Conservation (phyloP, 1,284 basidiomycete genomes). For the Ustilago cynodontis region DNA sequence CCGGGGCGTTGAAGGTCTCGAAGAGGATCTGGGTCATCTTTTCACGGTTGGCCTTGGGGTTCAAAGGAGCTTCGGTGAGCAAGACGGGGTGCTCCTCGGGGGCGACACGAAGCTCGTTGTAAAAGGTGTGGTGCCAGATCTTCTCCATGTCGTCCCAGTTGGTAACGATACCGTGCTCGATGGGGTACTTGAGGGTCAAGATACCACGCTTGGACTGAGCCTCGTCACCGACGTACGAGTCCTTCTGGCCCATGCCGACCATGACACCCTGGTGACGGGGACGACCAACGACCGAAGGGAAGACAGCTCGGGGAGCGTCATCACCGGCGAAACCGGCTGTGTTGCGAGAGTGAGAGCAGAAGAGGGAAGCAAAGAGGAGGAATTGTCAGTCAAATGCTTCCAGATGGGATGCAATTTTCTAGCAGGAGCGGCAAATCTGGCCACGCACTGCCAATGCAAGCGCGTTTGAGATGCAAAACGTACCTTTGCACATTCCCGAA, state of each 20-base stretch:
- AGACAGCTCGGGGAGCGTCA: conserved; percentile 82
- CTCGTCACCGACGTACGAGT: conserved; percentile 77
- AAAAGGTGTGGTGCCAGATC: conserved; percentile 71
- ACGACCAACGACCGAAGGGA: conserved; percentile 84
- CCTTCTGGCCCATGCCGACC: conserved; percentile 75
- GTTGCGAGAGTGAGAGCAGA: neutral
- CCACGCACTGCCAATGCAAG: neutral
- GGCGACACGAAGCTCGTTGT: conserved; percentile 73
- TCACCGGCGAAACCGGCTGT: conserved; percentile 77
- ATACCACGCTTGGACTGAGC: conserved; percentile 96
- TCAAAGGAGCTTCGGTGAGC: conserved; percentile 92
- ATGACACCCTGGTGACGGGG: conserved; percentile 93
- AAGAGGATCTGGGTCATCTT: conserved; percentile 99
- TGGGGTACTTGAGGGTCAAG: conserved; percentile 81
- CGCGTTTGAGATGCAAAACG: conserved; percentile 5
- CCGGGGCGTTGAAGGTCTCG: conserved; percentile 93
- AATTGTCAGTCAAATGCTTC: conserved; percentile 11
- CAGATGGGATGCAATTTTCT: no score
- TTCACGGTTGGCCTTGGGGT: conserved; percentile 93
- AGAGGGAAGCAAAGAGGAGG: neutral
- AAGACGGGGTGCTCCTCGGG: conserved; percentile 91
- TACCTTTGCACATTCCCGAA: conserved; percentile 70
- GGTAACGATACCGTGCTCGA: conserved; percentile 81
- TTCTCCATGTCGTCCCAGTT: conserved; percentile 79
- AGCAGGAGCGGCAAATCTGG: neutral